Percentiles rank a stretch among this genome's conserved stretches.
Evolutionary conservation across 768 basidiomycete species (phyloP).

Genomic region (Holtermanniella nyarrowii): DNA sequence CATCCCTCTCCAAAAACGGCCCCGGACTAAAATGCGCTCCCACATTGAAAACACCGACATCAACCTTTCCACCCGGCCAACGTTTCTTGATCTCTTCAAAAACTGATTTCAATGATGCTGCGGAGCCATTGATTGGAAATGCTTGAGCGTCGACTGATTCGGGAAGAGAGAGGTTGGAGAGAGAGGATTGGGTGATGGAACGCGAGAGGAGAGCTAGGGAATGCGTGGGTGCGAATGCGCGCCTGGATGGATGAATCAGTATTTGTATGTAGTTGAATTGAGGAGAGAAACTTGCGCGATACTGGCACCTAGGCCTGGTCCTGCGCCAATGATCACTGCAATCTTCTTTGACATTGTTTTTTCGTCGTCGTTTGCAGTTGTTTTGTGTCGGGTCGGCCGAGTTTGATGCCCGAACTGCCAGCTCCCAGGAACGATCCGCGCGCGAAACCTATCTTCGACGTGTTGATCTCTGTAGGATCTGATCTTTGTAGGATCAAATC

Average conservation of each 20-base stretch:
- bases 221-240: slow-evolving; percentile 37
- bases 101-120: slow-evolving; percentile 14
- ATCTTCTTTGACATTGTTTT: background rate
- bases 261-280: background rate
- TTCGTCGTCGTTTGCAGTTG: no score
- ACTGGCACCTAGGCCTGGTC: background rate
- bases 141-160: slow-evolving; percentile 13
- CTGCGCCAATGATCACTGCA: background rate
- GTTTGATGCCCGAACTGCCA: no score
- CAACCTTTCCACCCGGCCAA: slow-evolving; percentile 26
- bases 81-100: slow-evolving; percentile 18
- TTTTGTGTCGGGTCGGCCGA: no score
- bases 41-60: slow-evolving; percentile 32
- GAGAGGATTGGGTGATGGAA: slow-evolving; percentile 15
- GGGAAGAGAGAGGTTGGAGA: slow-evolving; percentile 17
- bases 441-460: no score
- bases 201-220: slow-evolving; percentile 33
- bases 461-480: no score
- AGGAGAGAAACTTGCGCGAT: no score
- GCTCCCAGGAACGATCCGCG: no score
- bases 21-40: slow-evolving; percentile 19
- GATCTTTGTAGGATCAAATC: no score
- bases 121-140: slow-evolving; percentile 18
- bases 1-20: slow-evolving; percentile 20
- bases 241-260: background rate